Evolutionary conservation across 345 rosid genomes (phyloP).

Genomic region (Gossypium stocksii): DNA sequence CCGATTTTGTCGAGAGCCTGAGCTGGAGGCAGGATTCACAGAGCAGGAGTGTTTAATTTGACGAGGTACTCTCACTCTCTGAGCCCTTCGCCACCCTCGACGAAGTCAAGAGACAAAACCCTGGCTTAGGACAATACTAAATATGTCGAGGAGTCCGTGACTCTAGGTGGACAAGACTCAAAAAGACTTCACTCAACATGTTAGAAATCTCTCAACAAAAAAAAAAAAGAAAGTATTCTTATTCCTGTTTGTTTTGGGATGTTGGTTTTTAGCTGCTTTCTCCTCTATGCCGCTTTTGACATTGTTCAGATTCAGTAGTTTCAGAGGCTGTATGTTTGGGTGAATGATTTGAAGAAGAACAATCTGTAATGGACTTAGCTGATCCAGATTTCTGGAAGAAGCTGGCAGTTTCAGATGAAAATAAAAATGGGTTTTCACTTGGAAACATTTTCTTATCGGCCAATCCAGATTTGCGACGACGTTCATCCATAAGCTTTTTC

Average conservation of each 20-base stretch:
- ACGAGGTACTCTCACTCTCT: too few species aligned
- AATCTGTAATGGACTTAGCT: neutral
- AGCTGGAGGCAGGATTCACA: too few species aligned
- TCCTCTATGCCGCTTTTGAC: neutral
- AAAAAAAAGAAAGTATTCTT: neutral
- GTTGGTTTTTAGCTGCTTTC: neutral
- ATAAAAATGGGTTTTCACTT: neutral
- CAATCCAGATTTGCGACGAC: slow-evolving; percentile 12
- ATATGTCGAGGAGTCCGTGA: too few species aligned
- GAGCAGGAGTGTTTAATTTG: too few species aligned
- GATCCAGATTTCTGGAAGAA: neutral
- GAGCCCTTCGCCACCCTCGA: too few species aligned
- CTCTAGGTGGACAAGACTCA: too few species aligned
- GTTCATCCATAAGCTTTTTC: slow-evolving; percentile 29
- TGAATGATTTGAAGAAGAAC: neutral
- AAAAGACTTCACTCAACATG: too few species aligned
- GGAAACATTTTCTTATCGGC: neutral
- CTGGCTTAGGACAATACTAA: too few species aligned
- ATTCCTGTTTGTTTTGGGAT: neutral
- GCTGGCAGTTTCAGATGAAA: neutral
- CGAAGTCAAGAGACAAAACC: too few species aligned
- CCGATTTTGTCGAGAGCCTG: too few species aligned
- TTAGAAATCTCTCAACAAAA: too few species aligned
- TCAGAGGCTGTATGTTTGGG: neutral
- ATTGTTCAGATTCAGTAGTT: neutral